Evolutionary conservation across 129 eudicot genomes (phyloP).

Genomic region (Heracleum sosnowskyi): DNA sequence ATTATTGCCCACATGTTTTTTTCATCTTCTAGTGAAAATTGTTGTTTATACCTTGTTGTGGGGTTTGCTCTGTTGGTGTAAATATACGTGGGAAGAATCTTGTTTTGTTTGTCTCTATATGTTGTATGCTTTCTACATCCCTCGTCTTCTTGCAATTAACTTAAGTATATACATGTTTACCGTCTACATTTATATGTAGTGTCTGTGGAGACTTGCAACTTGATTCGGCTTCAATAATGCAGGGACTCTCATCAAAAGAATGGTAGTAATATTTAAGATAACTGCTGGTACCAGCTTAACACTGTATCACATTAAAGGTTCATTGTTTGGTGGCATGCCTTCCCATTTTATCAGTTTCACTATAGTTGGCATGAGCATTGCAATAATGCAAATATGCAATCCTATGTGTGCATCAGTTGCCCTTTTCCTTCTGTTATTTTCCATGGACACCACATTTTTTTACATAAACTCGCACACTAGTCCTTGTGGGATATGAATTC

Average conservation of each 20-base stretch:
- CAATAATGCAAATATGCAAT: background rate
- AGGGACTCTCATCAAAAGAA: background rate
- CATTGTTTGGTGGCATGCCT: background rate
- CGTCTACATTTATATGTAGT: background rate
- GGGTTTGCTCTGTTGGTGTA: conserved; percentile 26
- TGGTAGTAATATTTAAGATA: background rate
- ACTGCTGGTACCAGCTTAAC: background rate
- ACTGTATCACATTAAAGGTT: background rate
- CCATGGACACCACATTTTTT: background rate
- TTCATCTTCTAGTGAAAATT: conserved; percentile 22
- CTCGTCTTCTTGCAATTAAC: background rate
- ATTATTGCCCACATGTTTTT: conserved; percentile 11
- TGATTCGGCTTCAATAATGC: background rate
- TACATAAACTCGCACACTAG: too few relatives aligned
- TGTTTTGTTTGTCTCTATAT: background rate
- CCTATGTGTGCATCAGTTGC: background rate
- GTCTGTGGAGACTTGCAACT: conserved; percentile 1
- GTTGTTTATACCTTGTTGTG: conserved; percentile 26
- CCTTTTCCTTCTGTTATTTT: background rate
- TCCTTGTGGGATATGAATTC: background rate
- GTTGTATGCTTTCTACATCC: background rate
- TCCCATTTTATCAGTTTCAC: background rate
- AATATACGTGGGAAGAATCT: conserved; percentile 1
- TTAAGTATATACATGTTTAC: background rate
- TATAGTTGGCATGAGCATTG: background rate